Base-by-base conservation (phyloP, 1,284 basidiomycete genomes). In the Vanrija pseudolonga region DNA sequence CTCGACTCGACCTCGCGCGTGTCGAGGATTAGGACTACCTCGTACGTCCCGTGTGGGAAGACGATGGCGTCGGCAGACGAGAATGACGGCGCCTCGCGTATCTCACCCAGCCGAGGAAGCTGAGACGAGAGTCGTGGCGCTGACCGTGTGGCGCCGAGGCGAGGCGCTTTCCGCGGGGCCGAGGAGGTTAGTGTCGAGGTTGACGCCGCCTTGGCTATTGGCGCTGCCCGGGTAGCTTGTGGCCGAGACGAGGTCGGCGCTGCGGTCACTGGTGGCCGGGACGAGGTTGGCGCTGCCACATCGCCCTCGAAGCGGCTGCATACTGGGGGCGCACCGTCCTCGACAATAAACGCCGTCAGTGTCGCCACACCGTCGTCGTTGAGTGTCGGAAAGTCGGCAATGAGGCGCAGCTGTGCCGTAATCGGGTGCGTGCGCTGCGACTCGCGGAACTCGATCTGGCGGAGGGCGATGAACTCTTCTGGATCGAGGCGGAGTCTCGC, bases 11-110 rank as follows among this genome's bases (percentile, higher is more conserved):
- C 68, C 58, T 84, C 83, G 11, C 83, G 77, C 24, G 77, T 77
- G 62, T 84, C 83, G 45, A 83, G 66, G 38, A 83, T 61, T 18
- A 84, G 71, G 44, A 78, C 63, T 42, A 84, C 78, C 14, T 80
- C 78, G 65, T 80, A 84, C 9, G 76, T 73, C 0, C 78, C 78
- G 1, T 77, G 65, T 1, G 74, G 73, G 59, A 79, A 78, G 42
- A 73, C 56, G 49, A 78, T 71, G 19, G 79, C 77, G 23, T 71
- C 45, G 6, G 74, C 62, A 0, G 66, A 54, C 6, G 61, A 50
- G 44, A 78, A 74, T 12, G 49, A 15, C 11, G 57, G 52, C 12
- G 57, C 28, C 22, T 59, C 56, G 15, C 55, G 53, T 36, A 52
- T 42, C 2, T 62, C 53, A 2, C 56, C 56, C 9, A 47, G 47